These are phyloP conservation scores for Amphirosellinia nigrospora DNA, from an alignment of 495 filamentous ascomycete species.

Conservation along the genomic window DNA sequence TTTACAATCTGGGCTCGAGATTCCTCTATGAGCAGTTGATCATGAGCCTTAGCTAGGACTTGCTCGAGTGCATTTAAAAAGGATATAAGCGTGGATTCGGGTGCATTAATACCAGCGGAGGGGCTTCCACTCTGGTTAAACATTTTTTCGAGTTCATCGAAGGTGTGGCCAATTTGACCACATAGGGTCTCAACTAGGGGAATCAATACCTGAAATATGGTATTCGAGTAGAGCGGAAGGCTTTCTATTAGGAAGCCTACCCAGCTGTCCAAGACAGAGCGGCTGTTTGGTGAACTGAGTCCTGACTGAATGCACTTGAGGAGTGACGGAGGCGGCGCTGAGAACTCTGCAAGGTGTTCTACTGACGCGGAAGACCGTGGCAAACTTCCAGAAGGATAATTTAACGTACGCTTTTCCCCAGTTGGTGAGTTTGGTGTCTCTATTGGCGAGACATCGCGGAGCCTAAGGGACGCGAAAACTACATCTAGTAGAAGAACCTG, in stretches of 20 bases:
- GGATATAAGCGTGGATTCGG: constrained; percentile 74
- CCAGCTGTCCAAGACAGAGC: constrained; percentile 87
- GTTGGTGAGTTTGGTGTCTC: constrained; percentile 51
- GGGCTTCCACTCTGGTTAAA: constrained; percentile 54
- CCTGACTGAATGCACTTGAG: constrained; percentile 83
- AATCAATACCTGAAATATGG: constrained; percentile 87
- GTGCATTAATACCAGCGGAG: constrained; percentile 45
- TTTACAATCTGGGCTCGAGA: constrained; percentile 68
- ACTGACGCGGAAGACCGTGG: constrained; percentile 30
- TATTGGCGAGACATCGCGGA: constrained; percentile 60
- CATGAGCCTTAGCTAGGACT: constrained; percentile 85
- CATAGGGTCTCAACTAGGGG: constrained; percentile 91
- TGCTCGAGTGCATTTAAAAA: constrained; percentile 89
- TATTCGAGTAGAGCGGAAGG: constrained; percentile 78
- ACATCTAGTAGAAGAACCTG: constrained; percentile 79
- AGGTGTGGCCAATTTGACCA: constrained; percentile 71
- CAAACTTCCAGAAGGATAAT: constrained; percentile 37
- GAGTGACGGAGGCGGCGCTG: constrained; percentile 72
- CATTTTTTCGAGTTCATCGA: constrained; percentile 63
- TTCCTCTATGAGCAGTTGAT: constrained; percentile 79
- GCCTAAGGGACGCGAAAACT: constrained; percentile 70
- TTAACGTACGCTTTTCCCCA: constrained; percentile 49
- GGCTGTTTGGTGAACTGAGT: constrained; percentile 75
- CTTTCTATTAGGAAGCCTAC: constrained; percentile 83
- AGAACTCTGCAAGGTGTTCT: constrained; percentile 41